Evolutionary conservation across 768 basidiomycete species (phyloP), one percentile per base, ranked within the genome.

Genomic region (Mycena rosella): DNA sequence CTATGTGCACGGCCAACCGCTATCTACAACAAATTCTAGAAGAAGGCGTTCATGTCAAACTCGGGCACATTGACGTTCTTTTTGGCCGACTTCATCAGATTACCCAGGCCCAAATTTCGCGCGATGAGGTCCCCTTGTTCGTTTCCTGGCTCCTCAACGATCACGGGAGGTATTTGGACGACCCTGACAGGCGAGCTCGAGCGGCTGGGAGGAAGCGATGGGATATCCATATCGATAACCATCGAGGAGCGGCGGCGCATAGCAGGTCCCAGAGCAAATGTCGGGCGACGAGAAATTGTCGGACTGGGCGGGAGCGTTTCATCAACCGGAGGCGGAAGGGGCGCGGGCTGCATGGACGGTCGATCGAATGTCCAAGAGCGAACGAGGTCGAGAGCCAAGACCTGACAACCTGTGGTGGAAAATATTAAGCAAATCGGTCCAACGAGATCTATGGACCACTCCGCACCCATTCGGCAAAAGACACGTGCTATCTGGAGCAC

Each of bases 391-490:
- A 99, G 85, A 7, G 95, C 96, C n/a, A 99, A 82, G 8, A 87
- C 87, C 76, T 98, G 97, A 73, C 96, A 98, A 22, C 97, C 96
- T 98, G 32, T 29, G 14, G n/a, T 18, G 15, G 26, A 53, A 61
- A 65, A 51, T 59, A 57, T 69, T 47, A 42, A 38, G 36, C 30
- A 22, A 38, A 42, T 30, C 7, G 32, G 55, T 34, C 34, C 30
- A 66, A 22, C 40, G 20, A 55, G 62, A 48, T 5, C 52, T n/a
- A 66, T 54, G 32, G 13, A 0, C 76, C 91, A 44, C n/a, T 71
- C n/a, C n/a, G n/a, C n/a, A 95, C 97, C 98, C 96, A 98, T 97
- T 65, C 95, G 85, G 74, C 93, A 95, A 72, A 98, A 96, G 10
- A 97, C 93, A 30, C 95, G 88, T 0, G 96, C 94, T 72, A 96